A percentile compares a stretch with the other conserved stretches of the same genome.
These are phyloP conservation scores for Cyberlindnera mycetangii DNA, from an alignment of 805 yeast species.

Conservation along the genomic window DNA sequence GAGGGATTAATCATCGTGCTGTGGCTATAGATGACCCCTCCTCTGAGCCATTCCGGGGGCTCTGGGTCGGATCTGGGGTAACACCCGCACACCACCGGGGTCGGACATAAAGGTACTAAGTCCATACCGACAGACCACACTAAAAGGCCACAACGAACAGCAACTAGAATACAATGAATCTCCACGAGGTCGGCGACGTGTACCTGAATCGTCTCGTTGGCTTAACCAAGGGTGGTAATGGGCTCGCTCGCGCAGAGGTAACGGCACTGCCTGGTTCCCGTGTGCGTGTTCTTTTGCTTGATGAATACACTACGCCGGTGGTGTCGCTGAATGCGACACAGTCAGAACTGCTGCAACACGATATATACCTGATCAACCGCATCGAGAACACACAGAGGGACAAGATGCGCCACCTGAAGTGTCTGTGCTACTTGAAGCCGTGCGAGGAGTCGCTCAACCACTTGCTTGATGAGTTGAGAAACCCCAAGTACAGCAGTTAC, in stretches of 20 bases:
- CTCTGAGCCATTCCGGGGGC: no score
- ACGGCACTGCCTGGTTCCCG: slow-evolving; percentile 31
- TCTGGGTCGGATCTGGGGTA: no score
- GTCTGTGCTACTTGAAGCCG: slow-evolving; percentile 79
- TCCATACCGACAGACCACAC: background rate
- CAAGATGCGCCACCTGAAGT: slow-evolving; percentile 73
- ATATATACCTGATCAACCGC: slow-evolving; percentile 78
- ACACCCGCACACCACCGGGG: no score
- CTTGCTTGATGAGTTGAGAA: slow-evolving; percentile 62
- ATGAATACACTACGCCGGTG: slow-evolving; percentile 73
- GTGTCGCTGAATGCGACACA: slow-evolving; percentile 91
- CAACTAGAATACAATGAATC: slow-evolving; percentile 37
- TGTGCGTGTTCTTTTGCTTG: slow-evolving; percentile 77
- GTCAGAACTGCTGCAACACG: slow-evolving; percentile 74
- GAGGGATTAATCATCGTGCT: no score
- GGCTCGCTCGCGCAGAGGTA: slow-evolving; percentile 6
- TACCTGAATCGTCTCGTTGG: slow-evolving; percentile 41
- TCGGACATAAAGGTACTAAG: no score
- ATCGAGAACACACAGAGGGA: slow-evolving; percentile 60
- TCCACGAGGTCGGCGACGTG: slow-evolving; percentile 43
- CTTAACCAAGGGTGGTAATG: slow-evolving; percentile 12
- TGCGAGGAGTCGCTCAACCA: slow-evolving; percentile 56
- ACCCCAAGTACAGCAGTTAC: slow-evolving; percentile 79
- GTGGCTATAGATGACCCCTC: no score
- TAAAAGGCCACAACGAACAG: background rate